These are phyloP conservation scores for Meira nashicola DNA, from an alignment of 1,284 basidiomycete genomes.

Conservation along the genomic window DNA sequence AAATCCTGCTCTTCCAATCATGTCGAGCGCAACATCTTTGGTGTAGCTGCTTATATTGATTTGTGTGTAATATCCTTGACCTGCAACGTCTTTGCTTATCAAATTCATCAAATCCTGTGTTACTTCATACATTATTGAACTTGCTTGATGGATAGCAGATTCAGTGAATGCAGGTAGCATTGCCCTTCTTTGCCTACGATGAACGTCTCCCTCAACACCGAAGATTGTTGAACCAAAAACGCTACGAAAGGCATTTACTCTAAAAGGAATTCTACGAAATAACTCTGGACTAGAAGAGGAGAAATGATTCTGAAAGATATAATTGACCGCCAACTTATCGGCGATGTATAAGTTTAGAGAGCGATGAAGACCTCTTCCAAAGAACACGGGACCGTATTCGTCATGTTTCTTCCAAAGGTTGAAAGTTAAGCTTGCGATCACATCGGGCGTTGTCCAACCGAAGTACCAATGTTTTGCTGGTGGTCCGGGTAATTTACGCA, in stretches of 20 bases:
- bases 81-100: not conserved
- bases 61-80: not conserved
- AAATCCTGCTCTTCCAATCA: conserved; percentile 17
- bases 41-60: not conserved
- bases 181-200: not conserved
- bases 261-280: not conserved
- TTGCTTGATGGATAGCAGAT: not conserved
- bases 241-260: not conserved
- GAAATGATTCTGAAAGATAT: not conserved
- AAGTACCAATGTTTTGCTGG: not conserved
- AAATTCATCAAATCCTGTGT: not conserved
- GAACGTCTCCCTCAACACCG: not conserved
- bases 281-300: not conserved
- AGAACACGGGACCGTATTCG: not conserved
- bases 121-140: not conserved
- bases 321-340: not conserved
- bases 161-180: not conserved
- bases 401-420: not conserved
- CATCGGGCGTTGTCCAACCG: not conserved
- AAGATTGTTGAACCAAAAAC: not conserved
- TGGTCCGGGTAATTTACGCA: not conserved
- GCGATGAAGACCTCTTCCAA: not conserved
- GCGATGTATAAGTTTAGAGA: not conserved
- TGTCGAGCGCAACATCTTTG: not conserved
- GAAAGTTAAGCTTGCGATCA: not conserved